Evolutionary conservation across 441 rosid species (phyloP), one percentile per base, ranked within the genome.

Genomic region (Francoa sonchifolia): DNA sequence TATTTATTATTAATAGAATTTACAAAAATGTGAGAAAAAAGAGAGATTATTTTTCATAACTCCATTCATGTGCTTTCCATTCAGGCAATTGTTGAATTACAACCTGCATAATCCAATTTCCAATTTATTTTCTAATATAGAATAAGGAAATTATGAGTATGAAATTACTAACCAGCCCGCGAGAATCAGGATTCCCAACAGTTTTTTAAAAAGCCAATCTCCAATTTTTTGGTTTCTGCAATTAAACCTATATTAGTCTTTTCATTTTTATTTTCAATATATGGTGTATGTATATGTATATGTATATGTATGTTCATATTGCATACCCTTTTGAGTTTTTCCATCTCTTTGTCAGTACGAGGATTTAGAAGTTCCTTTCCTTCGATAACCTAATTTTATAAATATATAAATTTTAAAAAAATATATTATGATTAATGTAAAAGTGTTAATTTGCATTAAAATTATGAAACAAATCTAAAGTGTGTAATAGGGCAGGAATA

Each of bases 11-110:
- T 33, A 8, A 25, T 36, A 36, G 12, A 50, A 15, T 19, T 68
- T 62, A 0, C 65, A 32, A 15, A 47, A 29, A 5, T 29, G 33
- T 3, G 11, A 4, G 33, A 29, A 13, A 8, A n/a, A 29, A 29
- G 11, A 8, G 49, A 0, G 28, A 9, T 6, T 18, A 19, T 57
- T 47, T 70, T 33, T 78, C 68, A 17, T 56, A 70, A 17, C 49
- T 67, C 97, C 97, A 80, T 66, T 80, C 93, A 63, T 88, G 97
- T 18, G 70, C 79, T 62, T 87, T 83, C 97, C 97, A 83, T 54
- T 87, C 97, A 6, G 95, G 95, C 46, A 87, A 50, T 48, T 83
- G 95, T 45, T 83, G 97, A 48, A 87, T 65, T 18, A 77, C 81
- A 39, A 87, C 74, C 95, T 80, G 69, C 70, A 35, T 42, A 13